Conservation (phyloP, 176 grass and related monocot species). For the Avena atlantica region DNA sequence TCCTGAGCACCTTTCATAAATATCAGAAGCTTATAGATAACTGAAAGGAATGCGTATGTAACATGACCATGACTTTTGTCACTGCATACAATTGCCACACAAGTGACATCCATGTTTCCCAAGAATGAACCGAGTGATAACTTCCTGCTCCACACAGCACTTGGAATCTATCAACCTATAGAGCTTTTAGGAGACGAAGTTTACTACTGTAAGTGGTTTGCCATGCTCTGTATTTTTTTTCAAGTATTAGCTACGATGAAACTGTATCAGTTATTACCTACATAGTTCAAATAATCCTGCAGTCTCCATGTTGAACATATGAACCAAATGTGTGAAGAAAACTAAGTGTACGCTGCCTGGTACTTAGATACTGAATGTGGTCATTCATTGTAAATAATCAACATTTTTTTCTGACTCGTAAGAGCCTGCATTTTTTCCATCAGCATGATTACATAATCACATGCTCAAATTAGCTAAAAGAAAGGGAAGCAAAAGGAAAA, state of each 20-base stretch:
- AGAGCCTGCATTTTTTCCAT: neutral
- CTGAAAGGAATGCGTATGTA: neutral
- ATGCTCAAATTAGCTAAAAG: neutral
- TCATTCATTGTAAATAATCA: constrained; percentile 26
- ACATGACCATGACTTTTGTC: neutral
- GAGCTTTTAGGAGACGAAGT: constrained; percentile 6
- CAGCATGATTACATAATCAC: neutral
- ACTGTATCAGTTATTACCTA: constrained; percentile 3
- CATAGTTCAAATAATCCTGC: neutral
- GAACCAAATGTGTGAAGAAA: constrained; percentile 13
- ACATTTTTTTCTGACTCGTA: neutral
- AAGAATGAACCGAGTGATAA: neutral
- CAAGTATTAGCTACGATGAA: constrained; percentile 2
- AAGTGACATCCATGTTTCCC: neutral
- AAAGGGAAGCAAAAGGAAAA: neutral
- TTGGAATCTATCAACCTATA: neutral
- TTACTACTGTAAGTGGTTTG: neutral
- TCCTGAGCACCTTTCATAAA: neutral
- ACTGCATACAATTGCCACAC: neutral
- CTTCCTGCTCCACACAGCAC: neutral
- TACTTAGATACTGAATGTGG: neutral
- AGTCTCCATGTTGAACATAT: neutral
- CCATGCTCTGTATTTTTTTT: neutral
- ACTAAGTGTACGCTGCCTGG: neutral
- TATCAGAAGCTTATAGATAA: neutral